These are phyloP conservation scores for Lepidium didymum DNA, from an alignment of 345 rosid species.

Conservation along the genomic window DNA sequence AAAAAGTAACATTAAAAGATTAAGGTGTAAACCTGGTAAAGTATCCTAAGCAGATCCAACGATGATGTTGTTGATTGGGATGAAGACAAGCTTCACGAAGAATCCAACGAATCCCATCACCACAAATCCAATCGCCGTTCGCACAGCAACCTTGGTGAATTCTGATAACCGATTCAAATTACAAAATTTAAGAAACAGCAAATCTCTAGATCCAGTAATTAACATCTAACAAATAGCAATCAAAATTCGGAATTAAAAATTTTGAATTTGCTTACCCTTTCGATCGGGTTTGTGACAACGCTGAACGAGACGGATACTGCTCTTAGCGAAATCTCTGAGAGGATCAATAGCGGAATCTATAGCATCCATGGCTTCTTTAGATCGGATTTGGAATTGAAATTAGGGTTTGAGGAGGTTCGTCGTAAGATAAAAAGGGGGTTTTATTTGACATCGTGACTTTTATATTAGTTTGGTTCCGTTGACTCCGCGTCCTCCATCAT, in stretches of 20 bases:
- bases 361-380: slow-evolving; percentile 55
- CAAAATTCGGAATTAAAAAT: neutral
- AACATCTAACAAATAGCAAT: neutral
- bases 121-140: slow-evolving; percentile 79
- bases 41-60: slow-evolving; percentile 58
- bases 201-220: neutral
- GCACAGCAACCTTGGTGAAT: slow-evolving; percentile 71
- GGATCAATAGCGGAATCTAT: slow-evolving; percentile 59
- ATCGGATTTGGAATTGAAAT: neutral
- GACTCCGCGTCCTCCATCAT: neutral
- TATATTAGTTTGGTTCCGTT: slow-evolving; percentile 6
- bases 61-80: slow-evolving; percentile 86
- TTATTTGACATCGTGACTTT: neutral
- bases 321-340: slow-evolving; percentile 69
- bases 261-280: slow-evolving; percentile 30
- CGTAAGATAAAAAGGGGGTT: neutral
- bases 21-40: neutral
- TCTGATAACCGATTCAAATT: slow-evolving; percentile 22
- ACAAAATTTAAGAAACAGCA: neutral
- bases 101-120: slow-evolving; percentile 89
- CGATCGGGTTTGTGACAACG: slow-evolving; percentile 84
- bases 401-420: slow-evolving; percentile 19
- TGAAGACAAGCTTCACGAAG: slow-evolving; percentile 74
- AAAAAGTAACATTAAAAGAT: neutral
- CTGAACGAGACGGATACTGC: slow-evolving; percentile 72